Conservation (phyloP, 805 yeast genomes). For the Sugiyamaella qingdaonensis region DNA sequence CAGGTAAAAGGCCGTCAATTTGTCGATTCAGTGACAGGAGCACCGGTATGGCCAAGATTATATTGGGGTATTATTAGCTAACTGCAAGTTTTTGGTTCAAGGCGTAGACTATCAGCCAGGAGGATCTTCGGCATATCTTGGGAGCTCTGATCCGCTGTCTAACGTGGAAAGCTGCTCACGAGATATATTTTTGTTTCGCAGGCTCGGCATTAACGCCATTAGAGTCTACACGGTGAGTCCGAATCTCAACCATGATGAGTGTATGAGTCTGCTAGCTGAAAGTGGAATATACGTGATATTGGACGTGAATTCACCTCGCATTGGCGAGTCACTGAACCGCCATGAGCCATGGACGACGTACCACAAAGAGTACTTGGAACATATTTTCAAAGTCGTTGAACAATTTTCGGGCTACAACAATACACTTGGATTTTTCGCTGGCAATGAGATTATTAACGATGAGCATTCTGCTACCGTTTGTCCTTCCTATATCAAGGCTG, state of each 20-base stretch:
- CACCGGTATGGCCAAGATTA: constrained; percentile 49
- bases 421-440: constrained; percentile 94
- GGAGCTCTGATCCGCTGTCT: constrained; percentile 66
- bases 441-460: constrained; percentile 89
- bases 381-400: constrained; percentile 72
- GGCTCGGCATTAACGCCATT: constrained; percentile 79
- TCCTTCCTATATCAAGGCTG: constrained; percentile 72
- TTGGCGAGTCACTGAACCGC: constrained; percentile 74
- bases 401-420: constrained; percentile 82
- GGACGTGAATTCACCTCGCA: constrained; percentile 86
- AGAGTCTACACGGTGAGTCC: constrained; percentile 87
- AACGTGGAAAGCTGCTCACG: constrained; percentile 70
- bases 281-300: constrained; percentile 90
- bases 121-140: constrained; percentile 69
- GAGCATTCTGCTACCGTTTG: constrained; percentile 54
- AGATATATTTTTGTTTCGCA: constrained; percentile 75
- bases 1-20: constrained; percentile 66
- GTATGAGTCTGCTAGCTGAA: constrained; percentile 86
- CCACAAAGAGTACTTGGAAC: constrained; percentile 62
- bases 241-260: constrained; percentile 72
- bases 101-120: constrained; percentile 98
- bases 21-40: constrained; percentile 65
- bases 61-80: background rate
- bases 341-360: constrained; percentile 94
- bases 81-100: constrained; percentile 62